Conservation (phyloP, 2,329 filamentous ascomycete genomes). For the Macroventuria anomochaeta region DNA sequence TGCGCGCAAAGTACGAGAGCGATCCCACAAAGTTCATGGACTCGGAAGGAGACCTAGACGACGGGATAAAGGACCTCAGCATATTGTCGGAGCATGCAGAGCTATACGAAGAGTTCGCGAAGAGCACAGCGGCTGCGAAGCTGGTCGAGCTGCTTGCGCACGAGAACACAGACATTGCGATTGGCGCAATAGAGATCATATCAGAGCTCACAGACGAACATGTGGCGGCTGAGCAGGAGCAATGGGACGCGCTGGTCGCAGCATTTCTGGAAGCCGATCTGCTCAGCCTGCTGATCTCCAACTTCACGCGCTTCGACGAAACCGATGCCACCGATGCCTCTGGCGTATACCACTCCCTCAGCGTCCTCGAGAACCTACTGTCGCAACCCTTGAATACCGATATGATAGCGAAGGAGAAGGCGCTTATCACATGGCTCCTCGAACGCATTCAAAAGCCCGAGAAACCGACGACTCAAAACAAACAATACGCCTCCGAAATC, state of each 20-base stretch:
- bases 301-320: slow-evolving; percentile 82
- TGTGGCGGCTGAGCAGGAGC: slow-evolving; percentile 76
- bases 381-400: slow-evolving; percentile 73
- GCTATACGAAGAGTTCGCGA: slow-evolving; percentile 80
- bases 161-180: slow-evolving; percentile 96
- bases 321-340: slow-evolving; percentile 72
- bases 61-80: slow-evolving; percentile 80
- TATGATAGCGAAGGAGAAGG: slow-evolving; percentile 71
- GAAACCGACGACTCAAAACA: slow-evolving; percentile 79
- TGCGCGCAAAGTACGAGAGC: slow-evolving; percentile 82
- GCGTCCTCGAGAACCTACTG: slow-evolving; percentile 83
- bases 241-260: slow-evolving; percentile 79
- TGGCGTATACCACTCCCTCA: slow-evolving; percentile 85
- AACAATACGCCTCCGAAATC: slow-evolving; percentile 92
- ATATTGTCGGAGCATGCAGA: slow-evolving; percentile 86
- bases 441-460: slow-evolving; percentile 74
- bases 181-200: slow-evolving; percentile 87
- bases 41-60: slow-evolving; percentile 87
- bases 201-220: slow-evolving; percentile 94
- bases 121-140: slow-evolving; percentile 73
- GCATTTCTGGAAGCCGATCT: slow-evolving; percentile 70
- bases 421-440: slow-evolving; percentile 78
- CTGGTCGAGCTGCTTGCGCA: slow-evolving; percentile 85
- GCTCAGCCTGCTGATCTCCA: slow-evolving; percentile 75
- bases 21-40: slow-evolving; percentile 83